Base-by-base conservation (phyloP, 441 rosid genomes). In the Isatis lusitanica region DNA sequence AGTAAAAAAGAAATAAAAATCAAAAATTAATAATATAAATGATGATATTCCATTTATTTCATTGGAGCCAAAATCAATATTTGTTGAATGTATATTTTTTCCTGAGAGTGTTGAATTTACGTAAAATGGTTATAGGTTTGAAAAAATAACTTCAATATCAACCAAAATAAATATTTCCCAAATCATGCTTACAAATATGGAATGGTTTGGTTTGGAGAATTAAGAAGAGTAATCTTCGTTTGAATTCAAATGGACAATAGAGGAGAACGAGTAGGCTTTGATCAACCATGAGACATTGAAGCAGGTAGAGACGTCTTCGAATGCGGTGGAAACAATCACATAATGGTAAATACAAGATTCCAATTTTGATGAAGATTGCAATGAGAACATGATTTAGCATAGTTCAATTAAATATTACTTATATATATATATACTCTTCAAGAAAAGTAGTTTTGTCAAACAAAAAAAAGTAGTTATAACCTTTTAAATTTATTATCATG, bases 301-400 rank as follows among this genome's bases (percentile, higher is more conserved):
- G 80, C 80, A 77, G 80, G 77, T 77, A 66, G 66, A 77, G 66
- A 21, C 50, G 62, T 44, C 74, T 52, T 66, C 61, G 69, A 53
- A 72, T 39, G 65, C 63, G 80, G 59, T 72, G 68, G 60, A 77
- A 77, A 77, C 60, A 66, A 66, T 67, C 77, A 66, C 70, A 12
- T 52, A 38, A 61, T 66, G 77, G 36, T 77, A 66, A 72, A 52
- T 60, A 59, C 74, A 72, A 72, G 38, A 66, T 61, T 72, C 76
- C 80, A 77, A 72, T 46, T 72, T 77, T 72, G 80, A 77, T 77
- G 80, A 77, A 72, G 74, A 51, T 53, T 77, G 80, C 80, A 53
- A 72, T 77, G 80, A 77, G 77, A 77, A 30, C 65, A 77, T 72
- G 6, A 44, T 55, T 66, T 72, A 9, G 8, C 46, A 21, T 44